Evolutionary conservation across 2,329 filamentous ascomycete genomes (phyloP), one percentile per base, ranked within the genome.

Genomic region (Epichloe scottii): DNA sequence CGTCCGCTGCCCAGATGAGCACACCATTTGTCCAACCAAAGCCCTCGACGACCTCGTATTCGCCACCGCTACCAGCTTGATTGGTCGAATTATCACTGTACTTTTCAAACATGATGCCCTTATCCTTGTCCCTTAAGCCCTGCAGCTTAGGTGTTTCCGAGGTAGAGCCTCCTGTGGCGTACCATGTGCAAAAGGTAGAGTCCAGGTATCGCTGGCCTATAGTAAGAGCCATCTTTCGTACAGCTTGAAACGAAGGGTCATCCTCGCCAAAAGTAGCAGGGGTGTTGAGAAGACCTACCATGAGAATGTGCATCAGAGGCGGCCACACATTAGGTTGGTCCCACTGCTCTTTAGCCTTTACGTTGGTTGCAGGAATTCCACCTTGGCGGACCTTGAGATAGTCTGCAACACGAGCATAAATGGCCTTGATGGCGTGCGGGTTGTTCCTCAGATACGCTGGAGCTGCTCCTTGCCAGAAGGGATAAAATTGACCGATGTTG

Each of bases 1-100:
- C 72, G 58, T 85, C 82, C 8, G 75, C 80, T 1, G 74, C 71
- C 81, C 81, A 85, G 49, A 86, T 77, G 33, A 85, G 63, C 49
- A 85, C 81, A 33, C 82, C 82, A 56, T 85, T 85, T 1, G 78
- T 79, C 82, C 82, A 86, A 6, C 82, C 82, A 57, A 86, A 86
- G 1, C 82, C 82, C 65, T 84, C 79, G 3, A 84, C 82, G 5
- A 85, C 82, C 50, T 77, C 74, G 62, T 85, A 85, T 68, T 85
- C 82, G 56, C 82, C 82, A 5, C 82, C 82, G 6, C 78, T 69
- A 30, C 82, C 82, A 1, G 77, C 79, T 0, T 73, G 75, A 55
- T 83, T 81, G 44, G 74, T 79, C 7, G 75, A 66, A 51, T 76
- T 76, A 56, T 83, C 78, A 12, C 69, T 71, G 60, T 85, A 85